phyloP scores from a whole-genome alignment of 208 protist genomes.

The Leishmania tarentolae region DNA sequence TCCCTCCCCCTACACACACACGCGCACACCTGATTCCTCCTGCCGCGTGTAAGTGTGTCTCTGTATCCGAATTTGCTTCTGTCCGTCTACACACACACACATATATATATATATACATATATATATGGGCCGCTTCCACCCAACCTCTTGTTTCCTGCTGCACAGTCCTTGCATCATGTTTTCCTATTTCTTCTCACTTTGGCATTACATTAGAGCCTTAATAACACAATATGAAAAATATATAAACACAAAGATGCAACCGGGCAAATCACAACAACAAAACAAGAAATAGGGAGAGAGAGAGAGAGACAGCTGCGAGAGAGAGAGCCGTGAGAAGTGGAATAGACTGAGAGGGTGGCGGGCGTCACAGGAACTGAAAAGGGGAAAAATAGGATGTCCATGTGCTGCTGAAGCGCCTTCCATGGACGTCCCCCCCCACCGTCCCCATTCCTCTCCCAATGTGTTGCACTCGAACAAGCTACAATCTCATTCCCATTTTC shows the following conservation, averaged over 20 bases:
- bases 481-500: background rate
- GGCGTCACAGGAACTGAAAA: background rate
- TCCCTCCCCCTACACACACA: no score
- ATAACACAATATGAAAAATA: slow-evolving; percentile 19
- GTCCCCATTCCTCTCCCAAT: background rate
- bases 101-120: no score
- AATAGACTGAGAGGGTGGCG: no score
- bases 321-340: background rate
- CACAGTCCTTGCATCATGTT: background rate
- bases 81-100: no score
- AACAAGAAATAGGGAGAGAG: background rate
- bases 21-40: no score
- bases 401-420: background rate
- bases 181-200: background rate
- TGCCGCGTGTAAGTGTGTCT: background rate
- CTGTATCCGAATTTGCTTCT: background rate
- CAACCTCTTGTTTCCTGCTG: background rate
- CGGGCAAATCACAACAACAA: background rate
- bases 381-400: background rate
- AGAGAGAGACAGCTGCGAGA: background rate
- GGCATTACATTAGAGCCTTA: background rate
- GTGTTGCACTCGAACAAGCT: background rate
- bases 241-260: background rate
- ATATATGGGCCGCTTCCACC: no score
- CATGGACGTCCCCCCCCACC: background rate